A percentile compares a stretch with the other conserved stretches of the same genome.
phyloP scores from a whole-genome alignment of 352 stramenopile species.

The Pelagophyceae sp. region DNA sequence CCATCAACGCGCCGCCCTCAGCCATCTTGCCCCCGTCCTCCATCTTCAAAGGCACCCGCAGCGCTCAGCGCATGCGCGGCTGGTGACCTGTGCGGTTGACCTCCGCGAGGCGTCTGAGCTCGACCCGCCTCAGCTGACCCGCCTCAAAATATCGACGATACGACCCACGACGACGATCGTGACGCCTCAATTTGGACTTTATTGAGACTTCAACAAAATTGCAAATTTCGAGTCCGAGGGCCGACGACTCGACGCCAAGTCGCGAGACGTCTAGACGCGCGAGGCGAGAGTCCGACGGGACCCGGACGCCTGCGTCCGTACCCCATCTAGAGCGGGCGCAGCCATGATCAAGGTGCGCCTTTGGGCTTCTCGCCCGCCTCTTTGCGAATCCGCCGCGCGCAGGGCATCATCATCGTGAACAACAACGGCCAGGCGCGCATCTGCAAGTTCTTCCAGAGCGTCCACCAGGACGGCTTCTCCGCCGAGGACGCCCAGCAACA shows the following conservation, averaged over 20 bases:
- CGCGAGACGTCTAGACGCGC: background rate
- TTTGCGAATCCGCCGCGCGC: too few species aligned
- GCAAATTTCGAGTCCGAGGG: too few species aligned
- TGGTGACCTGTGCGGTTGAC: too few species aligned
- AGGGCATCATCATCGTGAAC: constrained; percentile 98
- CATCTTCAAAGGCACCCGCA: background rate
- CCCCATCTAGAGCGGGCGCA: background rate
- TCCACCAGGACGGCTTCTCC: constrained; percentile 48
- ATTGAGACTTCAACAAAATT: too few species aligned
- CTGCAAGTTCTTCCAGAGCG: constrained; percentile 97
- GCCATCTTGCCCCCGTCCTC: background rate
- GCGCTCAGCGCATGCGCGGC: background rate
- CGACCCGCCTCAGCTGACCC: too few species aligned
- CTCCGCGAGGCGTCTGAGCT: too few species aligned
- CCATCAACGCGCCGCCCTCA: too few species aligned
- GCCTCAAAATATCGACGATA: too few species aligned
- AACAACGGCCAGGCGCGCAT: constrained; percentile 97
- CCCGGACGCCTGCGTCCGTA: background rate
- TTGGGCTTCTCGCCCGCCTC: background rate
- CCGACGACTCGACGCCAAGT: too few species aligned
- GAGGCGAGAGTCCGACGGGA: background rate
- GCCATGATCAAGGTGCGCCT: background rate
- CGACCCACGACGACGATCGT: too few species aligned
- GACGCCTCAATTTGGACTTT: too few species aligned
- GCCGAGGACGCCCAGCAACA: constrained; percentile 89